A percentile compares a stretch with the other conserved stretches of the same genome.
phyloP scores from a whole-genome alignment of 768 basidiomycete genomes.

The Trametes meyenii region DNA sequence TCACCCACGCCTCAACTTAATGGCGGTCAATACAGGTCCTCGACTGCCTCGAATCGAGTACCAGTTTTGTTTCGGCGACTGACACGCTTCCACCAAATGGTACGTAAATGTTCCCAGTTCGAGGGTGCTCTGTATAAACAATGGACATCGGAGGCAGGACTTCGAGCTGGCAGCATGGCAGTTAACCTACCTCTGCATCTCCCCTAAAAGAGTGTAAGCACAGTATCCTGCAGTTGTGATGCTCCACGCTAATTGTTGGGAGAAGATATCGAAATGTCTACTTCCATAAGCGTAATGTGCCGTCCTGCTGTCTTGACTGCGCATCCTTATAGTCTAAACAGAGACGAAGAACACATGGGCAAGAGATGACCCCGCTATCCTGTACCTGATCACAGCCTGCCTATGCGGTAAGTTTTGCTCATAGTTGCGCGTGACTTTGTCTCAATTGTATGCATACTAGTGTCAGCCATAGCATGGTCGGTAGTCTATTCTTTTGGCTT shows the following conservation, averaged over 20 bases:
- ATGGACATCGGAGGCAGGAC: conserved; percentile 56
- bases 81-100: conserved; percentile 88
- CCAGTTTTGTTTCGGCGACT: conserved; percentile 82
- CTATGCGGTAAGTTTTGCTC: conserved; percentile 67
- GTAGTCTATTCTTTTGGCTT: conserved; percentile 73
- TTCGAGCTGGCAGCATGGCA: conserved; percentile 98
- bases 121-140: neutral
- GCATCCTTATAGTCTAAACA: conserved; percentile 34
- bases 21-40: conserved; percentile 25
- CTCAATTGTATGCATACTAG: conserved; percentile 41
- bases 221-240: neutral
- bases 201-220: conserved; percentile 86
- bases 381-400: conserved; percentile 82
- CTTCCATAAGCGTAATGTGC: conserved; percentile 87
- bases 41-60: conserved; percentile 51
- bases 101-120: conserved; percentile 33
- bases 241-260: neutral
- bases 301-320: neutral
- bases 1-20: conserved; percentile 24
- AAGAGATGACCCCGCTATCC: conserved; percentile 94
- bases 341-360: conserved; percentile 99
- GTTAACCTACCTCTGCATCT: conserved; percentile 88
- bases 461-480: conserved; percentile 84
- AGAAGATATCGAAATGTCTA: conserved; percentile 92
- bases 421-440: too few relatives aligned